Conservation (phyloP, 306 rosid species). For the Malus sylvestris region DNA sequence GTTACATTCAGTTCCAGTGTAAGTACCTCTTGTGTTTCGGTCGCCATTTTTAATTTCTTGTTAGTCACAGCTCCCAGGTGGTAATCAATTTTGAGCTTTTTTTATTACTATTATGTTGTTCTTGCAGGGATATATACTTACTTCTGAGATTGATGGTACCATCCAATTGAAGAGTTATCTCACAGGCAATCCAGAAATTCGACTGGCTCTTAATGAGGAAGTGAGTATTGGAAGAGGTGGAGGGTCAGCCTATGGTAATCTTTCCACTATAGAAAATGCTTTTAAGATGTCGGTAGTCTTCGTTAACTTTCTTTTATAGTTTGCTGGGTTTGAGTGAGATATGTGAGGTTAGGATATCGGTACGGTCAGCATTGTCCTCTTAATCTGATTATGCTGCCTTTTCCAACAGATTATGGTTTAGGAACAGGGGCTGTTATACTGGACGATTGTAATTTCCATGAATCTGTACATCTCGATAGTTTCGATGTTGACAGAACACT, state of each 20-base stretch:
- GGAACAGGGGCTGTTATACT: conserved; percentile 62
- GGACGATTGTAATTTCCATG: conserved; percentile 95
- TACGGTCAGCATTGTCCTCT: not conserved
- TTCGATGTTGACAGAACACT: conserved; percentile 72
- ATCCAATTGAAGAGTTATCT: conserved; percentile 98
- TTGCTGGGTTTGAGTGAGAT: not conserved
- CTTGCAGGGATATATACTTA: conserved; percentile 77
- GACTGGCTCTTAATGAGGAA: conserved; percentile 87
- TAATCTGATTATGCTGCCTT: conserved; percentile 15
- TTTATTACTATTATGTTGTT: conserved; percentile 18
- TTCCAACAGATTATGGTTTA: conserved; percentile 56
- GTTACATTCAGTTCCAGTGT: conserved; percentile 93
- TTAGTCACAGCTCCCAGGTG: not conserved
- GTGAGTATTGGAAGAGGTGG: conserved; percentile 73
- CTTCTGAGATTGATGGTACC: conserved; percentile 96
- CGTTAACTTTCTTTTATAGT: not conserved
- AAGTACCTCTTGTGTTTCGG: conserved; percentile 21
- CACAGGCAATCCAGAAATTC: conserved; percentile 87
- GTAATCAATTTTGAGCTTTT: conserved; percentile 10
- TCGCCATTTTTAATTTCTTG: not conserved
- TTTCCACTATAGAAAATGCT: not conserved
- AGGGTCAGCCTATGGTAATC: conserved; percentile 38
- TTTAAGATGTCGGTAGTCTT: not conserved
- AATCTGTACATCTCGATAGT: conserved; percentile 85
- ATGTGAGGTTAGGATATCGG: not conserved